Evolutionary conservation across 2,329 filamentous ascomycete genomes (phyloP), one percentile per base, ranked within the genome.

Genomic region (Ustulina deusta): DNA sequence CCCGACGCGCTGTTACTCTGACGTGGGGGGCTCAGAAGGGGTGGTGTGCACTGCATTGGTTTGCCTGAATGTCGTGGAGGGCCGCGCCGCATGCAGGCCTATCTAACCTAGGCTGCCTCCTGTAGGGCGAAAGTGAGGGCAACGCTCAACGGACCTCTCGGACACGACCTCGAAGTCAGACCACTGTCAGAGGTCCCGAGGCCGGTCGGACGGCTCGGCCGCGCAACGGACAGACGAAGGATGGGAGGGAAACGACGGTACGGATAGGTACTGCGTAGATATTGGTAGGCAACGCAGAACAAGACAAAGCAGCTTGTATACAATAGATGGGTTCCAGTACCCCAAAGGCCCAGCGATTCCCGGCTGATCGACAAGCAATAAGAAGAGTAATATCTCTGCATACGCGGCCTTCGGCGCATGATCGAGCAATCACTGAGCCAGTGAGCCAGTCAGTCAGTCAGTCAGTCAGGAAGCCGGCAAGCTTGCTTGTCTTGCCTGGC

Each of bases 1-100:
- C 65, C 65, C 65, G 48, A 56, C 55, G 56, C 60, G 55, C 60
- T 63, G 64, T 66, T 59, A 66, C 64, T 55, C 54, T 49, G 64
- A 63, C 64, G 61, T 62, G 64, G 59, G 58, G 51, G 40, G 20
- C 9, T 42, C 25, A 57, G 17, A 25, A 34, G 27, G 6, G 15
- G 5, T 17, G 11, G 20, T 46, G 20, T 22, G 25, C 42, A 46
- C 40, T 46, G 20, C 42, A 46, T 46, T 25, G 42, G 17, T 42
- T 38, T 32, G 17, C 34, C 32, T 34, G 32, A 38, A 51, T 36
- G 61, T 52, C 25, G 44, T 22, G 44, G 46, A 63, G 51, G 40
- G n/a, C 60, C 51, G 51, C 51, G 51, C 60, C 60, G 60, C 60
- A 63, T 63, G 54, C 42, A 58, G 17, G 44, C 32, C 36, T 25